Conservation (phyloP, 495 filamentous ascomycete genomes). For the Penicillium coffeae region DNA sequence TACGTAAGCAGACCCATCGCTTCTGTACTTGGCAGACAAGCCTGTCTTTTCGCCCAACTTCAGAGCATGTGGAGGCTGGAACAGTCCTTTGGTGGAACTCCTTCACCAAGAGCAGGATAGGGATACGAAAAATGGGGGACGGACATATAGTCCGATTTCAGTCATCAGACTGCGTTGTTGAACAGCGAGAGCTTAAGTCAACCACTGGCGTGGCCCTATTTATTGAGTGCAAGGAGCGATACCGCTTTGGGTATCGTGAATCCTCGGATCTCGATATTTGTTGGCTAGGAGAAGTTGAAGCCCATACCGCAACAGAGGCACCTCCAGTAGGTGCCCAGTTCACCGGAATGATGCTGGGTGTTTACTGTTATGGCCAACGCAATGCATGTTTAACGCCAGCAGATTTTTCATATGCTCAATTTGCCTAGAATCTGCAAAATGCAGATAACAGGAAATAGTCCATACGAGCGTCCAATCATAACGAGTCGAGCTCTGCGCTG, state of each 20-base stretch:
- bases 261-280: slow-evolving; percentile 5
- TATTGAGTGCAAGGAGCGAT: slow-evolving; percentile 28
- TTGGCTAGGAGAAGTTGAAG: slow-evolving; percentile 27
- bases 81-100: slow-evolving; percentile 42
- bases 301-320: slow-evolving; percentile 22
- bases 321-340: slow-evolving; percentile 36
- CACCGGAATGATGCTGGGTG: slow-evolving; percentile 38
- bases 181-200: slow-evolving; percentile 9
- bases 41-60: slow-evolving; percentile 27
- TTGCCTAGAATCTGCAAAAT: neutral
- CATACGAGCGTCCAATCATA: neutral
- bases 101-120: slow-evolving; percentile 36
- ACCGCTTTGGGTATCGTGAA: slow-evolving; percentile 28
- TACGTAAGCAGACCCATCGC: slow-evolving; percentile 41
- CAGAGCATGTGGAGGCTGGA: slow-evolving; percentile 33
- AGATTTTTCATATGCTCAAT: slow-evolving; percentile 35
- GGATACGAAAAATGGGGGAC: slow-evolving; percentile 20
- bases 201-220: slow-evolving; percentile 15
- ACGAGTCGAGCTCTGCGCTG: too few species aligned
- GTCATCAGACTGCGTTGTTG: slow-evolving; percentile 10
- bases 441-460: neutral
- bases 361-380: slow-evolving; percentile 43
- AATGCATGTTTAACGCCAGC: slow-evolving; percentile 37
- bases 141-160: slow-evolving; percentile 23
- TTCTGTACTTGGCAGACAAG: slow-evolving; percentile 33